Conservation (phyloP, 768 basidiomycete genomes). For the Termitomyces bulborhizus region DNA sequence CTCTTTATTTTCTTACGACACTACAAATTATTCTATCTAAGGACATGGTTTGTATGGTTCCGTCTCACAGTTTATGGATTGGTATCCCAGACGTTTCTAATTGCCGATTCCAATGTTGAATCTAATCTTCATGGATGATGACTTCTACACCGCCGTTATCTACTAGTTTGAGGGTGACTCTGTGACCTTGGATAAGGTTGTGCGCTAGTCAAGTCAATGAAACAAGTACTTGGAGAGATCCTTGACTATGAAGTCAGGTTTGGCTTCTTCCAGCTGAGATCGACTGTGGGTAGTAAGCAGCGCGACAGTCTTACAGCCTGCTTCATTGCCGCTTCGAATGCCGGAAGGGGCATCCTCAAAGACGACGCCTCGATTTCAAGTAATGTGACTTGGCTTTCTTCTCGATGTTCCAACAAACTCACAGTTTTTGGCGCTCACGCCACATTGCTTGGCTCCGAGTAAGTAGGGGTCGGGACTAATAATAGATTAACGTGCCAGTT, state of each 20-base stretch:
- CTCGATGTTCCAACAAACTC: constrained; percentile 9
- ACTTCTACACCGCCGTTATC: constrained; percentile 43
- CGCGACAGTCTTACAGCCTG: constrained; percentile 81
- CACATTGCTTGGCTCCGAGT: constrained; percentile 69
- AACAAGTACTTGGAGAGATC: constrained; percentile 59
- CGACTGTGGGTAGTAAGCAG: constrained; percentile 76
- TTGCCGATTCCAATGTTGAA: neutral
- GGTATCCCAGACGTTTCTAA: neutral
- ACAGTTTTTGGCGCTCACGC: constrained; percentile 60
- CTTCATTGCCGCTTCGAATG: constrained; percentile 69
- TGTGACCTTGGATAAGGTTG: constrained; percentile 10
- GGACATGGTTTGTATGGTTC: neutral
- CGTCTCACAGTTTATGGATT: neutral
- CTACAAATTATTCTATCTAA: neutral
- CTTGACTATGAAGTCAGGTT: constrained; percentile 63
- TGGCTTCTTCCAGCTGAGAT: constrained; percentile 56
- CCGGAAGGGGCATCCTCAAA: constrained; percentile 92
- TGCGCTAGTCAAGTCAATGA: neutral
- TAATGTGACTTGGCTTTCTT: neutral
- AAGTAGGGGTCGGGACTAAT: constrained; percentile 85
- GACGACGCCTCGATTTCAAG: constrained; percentile 53
- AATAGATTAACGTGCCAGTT: constrained; percentile 1
- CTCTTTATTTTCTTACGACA: neutral
- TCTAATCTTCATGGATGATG: constrained; percentile 30
- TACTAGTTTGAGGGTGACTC: constrained; percentile 25